phyloP scores from a whole-genome alignment of 2,329 filamentous ascomycete species.

The Venturia pyrina region DNA sequence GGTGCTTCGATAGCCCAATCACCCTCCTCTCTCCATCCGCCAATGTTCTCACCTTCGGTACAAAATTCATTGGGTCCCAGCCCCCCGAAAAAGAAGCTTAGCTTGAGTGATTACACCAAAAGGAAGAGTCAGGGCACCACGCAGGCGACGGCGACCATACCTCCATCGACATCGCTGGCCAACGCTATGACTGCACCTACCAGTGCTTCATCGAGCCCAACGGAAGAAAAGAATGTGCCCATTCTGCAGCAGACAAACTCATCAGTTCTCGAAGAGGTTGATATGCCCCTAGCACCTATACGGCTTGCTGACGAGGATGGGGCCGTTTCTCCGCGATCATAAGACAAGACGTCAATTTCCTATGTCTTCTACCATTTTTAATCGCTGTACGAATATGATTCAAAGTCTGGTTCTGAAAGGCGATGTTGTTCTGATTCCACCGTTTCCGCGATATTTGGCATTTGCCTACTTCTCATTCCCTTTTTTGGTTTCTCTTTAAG shows the following conservation, averaged over 20 bases:
- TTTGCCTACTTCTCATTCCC: not conserved
- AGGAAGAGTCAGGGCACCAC: conserved; percentile 28
- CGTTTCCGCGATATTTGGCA: not conserved
- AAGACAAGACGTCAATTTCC: not conserved
- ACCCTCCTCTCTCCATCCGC: conserved; percentile 16
- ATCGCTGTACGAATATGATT: not conserved
- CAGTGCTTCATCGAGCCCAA: not conserved
- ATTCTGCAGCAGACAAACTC: not conserved
- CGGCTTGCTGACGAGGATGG: not conserved
- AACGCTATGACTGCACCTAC: not conserved
- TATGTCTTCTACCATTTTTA: not conserved
- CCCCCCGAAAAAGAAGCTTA: conserved; percentile 39
- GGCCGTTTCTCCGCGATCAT: not conserved
- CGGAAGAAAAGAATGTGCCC: not conserved
- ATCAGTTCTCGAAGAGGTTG: conserved; percentile 11
- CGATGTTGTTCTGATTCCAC: not conserved
- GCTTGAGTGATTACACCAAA: conserved; percentile 40
- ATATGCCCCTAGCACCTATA: conserved; percentile 10
- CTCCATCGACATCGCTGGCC: not conserved
- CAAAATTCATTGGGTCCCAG: conserved; percentile 30
- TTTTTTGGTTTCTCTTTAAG: not conserved
- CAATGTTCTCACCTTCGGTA: conserved; percentile 25
- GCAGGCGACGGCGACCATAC: not conserved
- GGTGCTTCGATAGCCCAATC: conserved; percentile 21
- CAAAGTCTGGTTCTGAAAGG: not conserved